Base-by-base conservation (phyloP, 2,329 filamentous ascomycete genomes). In the Talaromyces sp. region DNA sequence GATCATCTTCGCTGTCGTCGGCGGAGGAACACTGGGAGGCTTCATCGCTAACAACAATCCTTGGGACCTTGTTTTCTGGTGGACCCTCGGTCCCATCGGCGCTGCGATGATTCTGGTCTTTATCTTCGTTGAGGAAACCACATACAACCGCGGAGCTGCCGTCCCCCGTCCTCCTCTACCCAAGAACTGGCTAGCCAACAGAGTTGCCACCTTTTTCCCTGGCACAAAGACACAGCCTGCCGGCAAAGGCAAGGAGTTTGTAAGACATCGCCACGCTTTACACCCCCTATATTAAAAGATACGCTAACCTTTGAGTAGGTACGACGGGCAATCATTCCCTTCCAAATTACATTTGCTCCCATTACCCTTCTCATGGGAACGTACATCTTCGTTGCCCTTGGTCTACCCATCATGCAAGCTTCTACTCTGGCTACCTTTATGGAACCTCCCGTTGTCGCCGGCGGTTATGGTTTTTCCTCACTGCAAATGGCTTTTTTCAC, bases 331-430 rank as follows among this genome's bases (percentile, higher is more conserved):
- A 31, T 67, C 24, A 60, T 65, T 24, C 48, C 63, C 11, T 62
- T 72, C 43, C 56, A 67, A 22, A 70, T 70, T 35, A 65, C 47
- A 3, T 41, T 69, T 13, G 70, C 70, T 35, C 76, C 76, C 1
- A 70, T 75, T 8, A 72, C 74, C 3, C 62, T 77, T 8, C 68
- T 77, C 19, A 67, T 74, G 3, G 75, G 73, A n/a, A 64, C 70
- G 1, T 79, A 74, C 66, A 67, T 71, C 47, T 59, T 70, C 16
- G 68, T 75, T 27, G 66, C 66, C 57, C 72, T 76, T 41, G 72
- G 71, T n/a, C 69, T 68, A 50, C 69, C 67, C 31, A 68, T 72
- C 50, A 69, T 68, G 39, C 57, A 71, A 11, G 70, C 70, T 45
- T 67, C 67, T 39, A 60, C 72, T 41, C 54, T 69, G 22, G 43